Evolutionary conservation across 2,329 filamentous ascomycete species (phyloP).

Genomic region (Phoma sp.): DNA sequence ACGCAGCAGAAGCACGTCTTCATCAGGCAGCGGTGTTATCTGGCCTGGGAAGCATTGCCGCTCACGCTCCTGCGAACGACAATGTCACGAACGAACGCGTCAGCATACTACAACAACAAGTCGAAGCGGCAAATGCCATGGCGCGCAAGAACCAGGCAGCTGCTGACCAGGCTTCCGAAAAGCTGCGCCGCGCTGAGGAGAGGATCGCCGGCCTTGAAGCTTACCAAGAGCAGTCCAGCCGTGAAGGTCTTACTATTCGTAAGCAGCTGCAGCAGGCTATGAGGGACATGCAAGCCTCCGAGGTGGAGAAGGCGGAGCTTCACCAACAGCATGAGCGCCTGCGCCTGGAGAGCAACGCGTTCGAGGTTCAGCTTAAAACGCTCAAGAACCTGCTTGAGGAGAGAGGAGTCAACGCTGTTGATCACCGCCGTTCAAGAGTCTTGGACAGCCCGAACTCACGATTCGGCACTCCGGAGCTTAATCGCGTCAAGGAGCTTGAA

Average conservation of each 20-base stretch:
- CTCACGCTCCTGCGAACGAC: constrained; percentile 60
- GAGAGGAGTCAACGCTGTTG: constrained; percentile 81
- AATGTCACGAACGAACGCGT: constrained; percentile 69
- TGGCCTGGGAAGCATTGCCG: constrained; percentile 77
- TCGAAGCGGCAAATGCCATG: constrained; percentile 77
- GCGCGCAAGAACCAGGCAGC: constrained; percentile 90
- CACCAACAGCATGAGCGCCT: constrained; percentile 84
- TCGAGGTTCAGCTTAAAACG: constrained; percentile 89
- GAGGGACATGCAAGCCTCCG: constrained; percentile 82
- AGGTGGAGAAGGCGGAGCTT: constrained; percentile 80
- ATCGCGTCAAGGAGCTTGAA: constrained; percentile 83
- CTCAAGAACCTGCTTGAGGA: constrained; percentile 92
- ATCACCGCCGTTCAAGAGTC: constrained; percentile 73
- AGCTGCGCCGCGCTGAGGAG: constrained; percentile 90
- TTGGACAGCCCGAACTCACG: constrained; percentile 76
- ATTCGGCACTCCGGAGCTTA: constrained; percentile 79
- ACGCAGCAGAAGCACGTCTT: constrained; percentile 84
- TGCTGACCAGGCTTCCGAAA: constrained; percentile 85
- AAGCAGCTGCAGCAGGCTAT: constrained; percentile 87
- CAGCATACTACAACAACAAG: constrained; percentile 77
- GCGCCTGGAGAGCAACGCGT: constrained; percentile 91
- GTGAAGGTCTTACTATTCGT: constrained; percentile 87
- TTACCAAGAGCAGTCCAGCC: constrained; percentile 95
- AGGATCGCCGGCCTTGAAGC: constrained; percentile 95
- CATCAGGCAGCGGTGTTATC: constrained; percentile 84